phyloP scores from a whole-genome alignment of 352 stramenopile genomes.

The Pythium volutum region DNA sequence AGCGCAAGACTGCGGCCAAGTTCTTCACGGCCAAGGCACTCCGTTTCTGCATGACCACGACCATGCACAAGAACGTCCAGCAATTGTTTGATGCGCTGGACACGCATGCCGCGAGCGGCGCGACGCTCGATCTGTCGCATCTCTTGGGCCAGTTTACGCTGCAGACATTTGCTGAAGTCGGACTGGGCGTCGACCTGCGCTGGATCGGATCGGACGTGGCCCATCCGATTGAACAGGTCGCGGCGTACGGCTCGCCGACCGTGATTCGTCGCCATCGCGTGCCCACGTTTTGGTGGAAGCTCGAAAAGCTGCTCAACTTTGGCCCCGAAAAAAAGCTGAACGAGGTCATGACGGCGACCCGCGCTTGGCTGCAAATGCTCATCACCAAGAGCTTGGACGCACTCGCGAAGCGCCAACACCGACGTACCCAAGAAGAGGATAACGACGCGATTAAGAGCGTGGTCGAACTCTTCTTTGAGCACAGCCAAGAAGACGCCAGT shows the following conservation, averaged over 20 bases:
- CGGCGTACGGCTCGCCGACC: conserved; percentile 31
- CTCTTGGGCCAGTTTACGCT: conserved; percentile 28
- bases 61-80: too few species aligned
- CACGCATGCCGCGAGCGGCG: too few species aligned
- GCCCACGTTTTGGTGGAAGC: conserved; percentile 32
- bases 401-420: conserved; percentile 22
- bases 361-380: conserved; percentile 39
- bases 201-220: conserved; percentile 29
- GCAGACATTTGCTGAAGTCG: conserved; percentile 48
- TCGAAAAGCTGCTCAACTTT: conserved; percentile 8
- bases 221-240: conserved; percentile 40
- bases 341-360: conserved; percentile 15
- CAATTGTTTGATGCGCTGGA: too few species aligned
- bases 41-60: too few species aligned
- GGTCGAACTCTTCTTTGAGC: background rate
- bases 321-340: too few species aligned
- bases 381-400: conserved; percentile 28
- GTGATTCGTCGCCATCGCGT: conserved; percentile 13
- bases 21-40: too few species aligned
- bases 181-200: conserved; percentile 44
- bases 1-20: background rate
- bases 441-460: conserved; percentile 18
- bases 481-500: background rate
- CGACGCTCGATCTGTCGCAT: too few species aligned
- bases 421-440: conserved; percentile 30